Evolutionary conservation across 202 grass and related monocot genomes (phyloP).

Genomic region (Cymbopogon flexuosus): DNA sequence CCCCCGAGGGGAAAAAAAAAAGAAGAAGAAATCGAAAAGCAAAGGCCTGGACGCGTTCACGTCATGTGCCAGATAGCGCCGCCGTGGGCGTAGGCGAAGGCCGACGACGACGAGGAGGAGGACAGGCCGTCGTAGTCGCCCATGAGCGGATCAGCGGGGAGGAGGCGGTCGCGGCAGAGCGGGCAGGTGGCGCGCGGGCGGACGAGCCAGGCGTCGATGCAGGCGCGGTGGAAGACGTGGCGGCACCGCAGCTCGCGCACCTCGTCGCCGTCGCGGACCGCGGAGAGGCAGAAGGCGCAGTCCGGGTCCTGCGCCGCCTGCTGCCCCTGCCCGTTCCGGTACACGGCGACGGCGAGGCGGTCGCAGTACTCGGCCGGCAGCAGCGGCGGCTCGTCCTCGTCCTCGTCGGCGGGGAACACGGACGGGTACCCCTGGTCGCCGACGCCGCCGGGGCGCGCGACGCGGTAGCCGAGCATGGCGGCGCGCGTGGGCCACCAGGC

Average conservation of each 20-base stretch:
- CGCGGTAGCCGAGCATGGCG: constrained; percentile 35
- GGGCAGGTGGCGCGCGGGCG: constrained; percentile 63
- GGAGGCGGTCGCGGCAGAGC: constrained; percentile 57
- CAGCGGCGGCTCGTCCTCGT: neutral
- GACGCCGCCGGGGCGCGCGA: constrained; percentile 34
- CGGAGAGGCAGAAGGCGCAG: constrained; percentile 58
- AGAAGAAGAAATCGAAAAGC: too few species aligned
- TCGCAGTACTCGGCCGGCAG: constrained; percentile 30
- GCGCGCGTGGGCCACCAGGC: constrained; percentile 21
- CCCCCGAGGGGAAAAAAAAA: too few species aligned
- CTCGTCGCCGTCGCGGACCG: constrained; percentile 55
- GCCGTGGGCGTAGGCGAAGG: neutral
- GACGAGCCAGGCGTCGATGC: constrained; percentile 62
- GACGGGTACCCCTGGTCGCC: too few species aligned
- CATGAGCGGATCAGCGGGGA: constrained; percentile 22
- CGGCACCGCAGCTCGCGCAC: constrained; percentile 55
- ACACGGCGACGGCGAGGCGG: constrained; percentile 27
- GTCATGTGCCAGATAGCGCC: constrained; percentile 34
- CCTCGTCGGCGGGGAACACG: neutral
- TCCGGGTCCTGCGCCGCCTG: constrained; percentile 5
- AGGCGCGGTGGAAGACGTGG: constrained; percentile 67
- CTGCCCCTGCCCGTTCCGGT: neutral
- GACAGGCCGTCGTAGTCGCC: neutral
- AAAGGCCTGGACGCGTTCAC: neutral
- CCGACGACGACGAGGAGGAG: neutral